Conservation (phyloP, 139 green algal genomes). For the Chlamydomonas asymmetrica region DNA sequence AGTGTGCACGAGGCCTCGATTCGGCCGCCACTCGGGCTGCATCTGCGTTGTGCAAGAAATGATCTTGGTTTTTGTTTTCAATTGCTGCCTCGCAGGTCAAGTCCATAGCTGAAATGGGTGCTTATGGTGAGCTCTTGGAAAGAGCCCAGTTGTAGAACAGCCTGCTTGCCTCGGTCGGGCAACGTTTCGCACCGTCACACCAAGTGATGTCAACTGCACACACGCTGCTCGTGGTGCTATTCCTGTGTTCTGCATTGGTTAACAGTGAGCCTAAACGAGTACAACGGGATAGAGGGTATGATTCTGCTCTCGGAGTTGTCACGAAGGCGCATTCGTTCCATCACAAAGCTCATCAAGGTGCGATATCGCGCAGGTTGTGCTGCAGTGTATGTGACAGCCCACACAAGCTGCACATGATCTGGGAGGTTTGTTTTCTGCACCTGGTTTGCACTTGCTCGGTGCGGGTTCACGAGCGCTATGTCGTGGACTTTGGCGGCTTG, state of each 20-base stretch:
- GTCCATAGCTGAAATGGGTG: slow-evolving; percentile 97
- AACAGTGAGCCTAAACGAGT: too few relatives aligned
- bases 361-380: background rate
- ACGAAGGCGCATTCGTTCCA: slow-evolving; percentile 94
- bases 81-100: slow-evolving; percentile 65
- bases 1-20: too few relatives aligned
- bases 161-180: too few relatives aligned
- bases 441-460: too few relatives aligned
- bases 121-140: slow-evolving; percentile 96
- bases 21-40: too few relatives aligned
- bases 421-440: too few relatives aligned
- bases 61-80: background rate
- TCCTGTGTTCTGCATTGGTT: slow-evolving; percentile 59
- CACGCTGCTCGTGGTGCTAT: slow-evolving; percentile 60
- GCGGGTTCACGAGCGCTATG: too few relatives aligned
- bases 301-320: slow-evolving; percentile 99
- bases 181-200: too few relatives aligned
- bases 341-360: slow-evolving; percentile 99
- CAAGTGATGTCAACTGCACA: slow-evolving; percentile 91
- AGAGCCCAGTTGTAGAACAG: too few relatives aligned
- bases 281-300: slow-evolving; percentile 95
- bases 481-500: too few relatives aligned
- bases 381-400: background rate
- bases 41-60: too few relatives aligned
- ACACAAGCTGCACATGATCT: too few relatives aligned